Evolutionary conservation across 805 yeast genomes (phyloP).

Genomic region (Saccharomycopsis sp.): DNA sequence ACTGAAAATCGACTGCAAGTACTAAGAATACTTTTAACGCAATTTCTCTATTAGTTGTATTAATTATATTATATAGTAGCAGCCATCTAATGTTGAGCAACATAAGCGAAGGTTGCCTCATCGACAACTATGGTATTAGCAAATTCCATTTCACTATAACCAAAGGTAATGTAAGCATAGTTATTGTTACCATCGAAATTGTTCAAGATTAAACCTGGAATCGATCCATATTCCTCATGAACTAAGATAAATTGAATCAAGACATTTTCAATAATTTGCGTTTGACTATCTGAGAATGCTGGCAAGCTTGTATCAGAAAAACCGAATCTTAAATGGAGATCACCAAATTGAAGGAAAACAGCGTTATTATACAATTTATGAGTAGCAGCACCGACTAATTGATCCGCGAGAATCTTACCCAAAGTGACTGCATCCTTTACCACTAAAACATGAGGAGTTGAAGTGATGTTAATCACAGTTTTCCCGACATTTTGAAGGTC

Average conservation of each 20-base stretch:
- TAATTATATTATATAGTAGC: neutral
- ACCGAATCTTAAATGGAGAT: conserved; percentile 9
- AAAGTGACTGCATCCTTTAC: conserved; percentile 6
- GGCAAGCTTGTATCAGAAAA: conserved; percentile 5
- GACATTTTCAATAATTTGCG: conserved; percentile 10
- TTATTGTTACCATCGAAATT: conserved; percentile 19
- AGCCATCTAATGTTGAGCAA: conserved; percentile 8
- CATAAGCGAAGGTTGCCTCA: conserved; percentile 14
- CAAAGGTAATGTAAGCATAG: conserved; percentile 19
- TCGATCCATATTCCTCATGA: conserved; percentile 15
- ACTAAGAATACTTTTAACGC: too few species aligned
- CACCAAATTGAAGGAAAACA: conserved; percentile 17
- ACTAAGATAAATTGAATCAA: conserved; percentile 8
- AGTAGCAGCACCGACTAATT: conserved; percentile 8
- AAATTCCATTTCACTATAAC: conserved; percentile 1
- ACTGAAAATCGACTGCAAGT: too few species aligned
- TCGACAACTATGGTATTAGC: conserved; percentile 10
- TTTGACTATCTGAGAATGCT: conserved; percentile 7
- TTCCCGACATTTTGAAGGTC: conserved; percentile 8
- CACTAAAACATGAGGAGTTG: conserved; percentile 12
- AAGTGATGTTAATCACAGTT: conserved; percentile 11
- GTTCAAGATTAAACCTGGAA: conserved; percentile 17
- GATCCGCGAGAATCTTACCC: conserved; percentile 3
- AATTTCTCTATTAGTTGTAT: neutral
- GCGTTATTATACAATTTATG: conserved; percentile 14